Conservation (phyloP, 2,329 filamentous ascomycete species). For the Dendryphion nanum region DNA sequence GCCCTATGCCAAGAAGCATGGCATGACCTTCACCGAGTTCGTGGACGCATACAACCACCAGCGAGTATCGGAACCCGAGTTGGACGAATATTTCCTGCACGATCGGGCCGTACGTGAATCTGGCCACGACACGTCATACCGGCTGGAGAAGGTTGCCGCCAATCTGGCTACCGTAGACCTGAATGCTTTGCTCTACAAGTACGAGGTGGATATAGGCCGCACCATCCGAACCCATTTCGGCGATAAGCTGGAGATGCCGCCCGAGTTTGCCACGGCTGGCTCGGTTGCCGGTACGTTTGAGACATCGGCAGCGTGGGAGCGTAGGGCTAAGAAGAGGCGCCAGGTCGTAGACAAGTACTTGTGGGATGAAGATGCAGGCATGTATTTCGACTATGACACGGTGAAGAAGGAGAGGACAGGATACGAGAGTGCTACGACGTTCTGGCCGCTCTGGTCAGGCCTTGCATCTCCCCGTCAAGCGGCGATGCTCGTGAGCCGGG, state of each 20-base stretch:
- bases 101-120: constrained; percentile 95
- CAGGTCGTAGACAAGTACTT: constrained; percentile 86
- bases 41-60: constrained; percentile 84
- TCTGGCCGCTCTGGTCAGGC: constrained; percentile 97
- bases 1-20: constrained; percentile 81
- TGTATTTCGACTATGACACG: constrained; percentile 98
- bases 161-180: constrained; percentile 91
- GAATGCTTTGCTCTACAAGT: constrained; percentile 94
- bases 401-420: constrained; percentile 73
- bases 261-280: constrained; percentile 71
- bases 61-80: constrained; percentile 74
- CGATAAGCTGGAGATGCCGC: constrained; percentile 78
- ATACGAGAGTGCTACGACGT: constrained; percentile 90
- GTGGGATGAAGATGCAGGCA: constrained; percentile 88
- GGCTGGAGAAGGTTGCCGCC: constrained; percentile 76
- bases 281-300: constrained; percentile 68
- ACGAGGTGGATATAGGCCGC: constrained; percentile 88
- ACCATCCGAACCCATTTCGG: constrained; percentile 81
- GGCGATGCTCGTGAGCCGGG: constrained; percentile 74
- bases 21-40: constrained; percentile 79
- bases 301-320: constrained; percentile 85
- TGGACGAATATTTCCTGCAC: constrained; percentile 95
- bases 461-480: constrained; percentile 83
- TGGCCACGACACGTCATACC: constrained; percentile 94
- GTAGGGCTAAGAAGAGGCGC: constrained; percentile 80